These are phyloP conservation scores for Lentinula novae-zelandiae DNA, from an alignment of 1,284 basidiomycete genomes.

Conservation along the genomic window DNA sequence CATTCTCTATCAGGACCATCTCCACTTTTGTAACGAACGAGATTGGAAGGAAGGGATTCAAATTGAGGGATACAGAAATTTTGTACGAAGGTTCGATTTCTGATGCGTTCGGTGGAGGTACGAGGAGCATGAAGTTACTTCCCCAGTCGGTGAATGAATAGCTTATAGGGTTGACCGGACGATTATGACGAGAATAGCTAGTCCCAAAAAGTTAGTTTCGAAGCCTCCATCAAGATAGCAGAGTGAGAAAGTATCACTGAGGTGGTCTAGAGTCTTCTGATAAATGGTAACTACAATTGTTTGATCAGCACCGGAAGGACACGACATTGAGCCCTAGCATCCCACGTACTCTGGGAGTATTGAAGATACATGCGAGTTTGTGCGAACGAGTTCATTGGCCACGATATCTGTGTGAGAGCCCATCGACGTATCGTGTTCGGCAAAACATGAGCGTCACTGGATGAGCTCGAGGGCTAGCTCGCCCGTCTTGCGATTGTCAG, in stretches of 20 bases:
- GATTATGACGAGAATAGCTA: constrained; percentile 13
- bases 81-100: constrained; percentile 33
- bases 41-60: constrained; percentile 41
- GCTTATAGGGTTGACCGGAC: constrained; percentile 25
- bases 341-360: constrained; percentile 10
- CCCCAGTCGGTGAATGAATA: constrained; percentile 36
- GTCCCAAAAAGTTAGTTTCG: neutral
- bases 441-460: neutral
- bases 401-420: neutral
- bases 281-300: neutral
- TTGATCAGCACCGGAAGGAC: neutral
- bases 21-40: constrained; percentile 37
- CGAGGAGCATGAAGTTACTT: constrained; percentile 30
- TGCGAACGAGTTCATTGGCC: neutral
- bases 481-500: too few species aligned
- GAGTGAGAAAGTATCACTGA: neutral
- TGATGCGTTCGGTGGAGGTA: constrained; percentile 26
- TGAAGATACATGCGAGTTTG: constrained; percentile 9
- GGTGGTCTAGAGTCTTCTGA: constrained; percentile 11
- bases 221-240: neutral
- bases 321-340: neutral
- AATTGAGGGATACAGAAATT: constrained; percentile 37
- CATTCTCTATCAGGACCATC: neutral
- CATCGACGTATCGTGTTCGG: neutral
- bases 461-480: neutral